Evolutionary conservation across 2,329 filamentous ascomycete genomes (phyloP).

Genomic region (Aspergillus udagawae): DNA sequence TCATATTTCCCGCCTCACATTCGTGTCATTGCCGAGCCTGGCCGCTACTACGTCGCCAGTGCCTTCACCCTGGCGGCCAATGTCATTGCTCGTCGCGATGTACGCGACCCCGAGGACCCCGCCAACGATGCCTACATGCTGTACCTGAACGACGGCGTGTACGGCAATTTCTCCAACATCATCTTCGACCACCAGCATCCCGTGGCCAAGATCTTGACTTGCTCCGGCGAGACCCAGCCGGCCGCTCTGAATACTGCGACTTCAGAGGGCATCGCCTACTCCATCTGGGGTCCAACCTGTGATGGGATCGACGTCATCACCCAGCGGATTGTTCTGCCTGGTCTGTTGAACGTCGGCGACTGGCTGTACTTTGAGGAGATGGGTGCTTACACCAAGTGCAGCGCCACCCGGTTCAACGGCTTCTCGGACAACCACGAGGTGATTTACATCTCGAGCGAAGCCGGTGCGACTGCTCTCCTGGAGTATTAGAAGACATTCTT

Average conservation of each 20-base stretch:
- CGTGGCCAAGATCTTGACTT: slow-evolving; percentile 72
- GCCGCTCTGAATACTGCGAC: slow-evolving; percentile 38
- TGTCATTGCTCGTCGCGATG: slow-evolving; percentile 89
- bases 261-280: slow-evolving; percentile 68
- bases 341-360: slow-evolving; percentile 83
- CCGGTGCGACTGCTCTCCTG: slow-evolving; percentile 73
- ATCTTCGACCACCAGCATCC: slow-evolving; percentile 98
- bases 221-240: slow-evolving; percentile 59
- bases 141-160: slow-evolving; percentile 95
- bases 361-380: slow-evolving; percentile 99
- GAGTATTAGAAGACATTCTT: slow-evolving; percentile 32
- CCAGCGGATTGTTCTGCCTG: slow-evolving; percentile 70
- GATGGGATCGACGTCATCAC: slow-evolving; percentile 96
- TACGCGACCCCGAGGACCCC: slow-evolving; percentile 61
- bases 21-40: slow-evolving; percentile 90
- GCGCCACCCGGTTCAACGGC: slow-evolving; percentile 94
- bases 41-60: slow-evolving; percentile 89
- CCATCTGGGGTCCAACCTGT: slow-evolving; percentile 96
- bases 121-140: slow-evolving; percentile 73
- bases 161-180: slow-evolving; percentile 98
- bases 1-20: slow-evolving; percentile 80
- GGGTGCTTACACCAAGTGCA: slow-evolving; percentile 98
- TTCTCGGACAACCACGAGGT: slow-evolving; percentile 91
- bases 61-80: slow-evolving; percentile 95
- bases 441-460: slow-evolving; percentile 92